phyloP scores from a whole-genome alignment of 805 yeast genomes.

The Cyberlindnera xishuangbannaensis region DNA sequence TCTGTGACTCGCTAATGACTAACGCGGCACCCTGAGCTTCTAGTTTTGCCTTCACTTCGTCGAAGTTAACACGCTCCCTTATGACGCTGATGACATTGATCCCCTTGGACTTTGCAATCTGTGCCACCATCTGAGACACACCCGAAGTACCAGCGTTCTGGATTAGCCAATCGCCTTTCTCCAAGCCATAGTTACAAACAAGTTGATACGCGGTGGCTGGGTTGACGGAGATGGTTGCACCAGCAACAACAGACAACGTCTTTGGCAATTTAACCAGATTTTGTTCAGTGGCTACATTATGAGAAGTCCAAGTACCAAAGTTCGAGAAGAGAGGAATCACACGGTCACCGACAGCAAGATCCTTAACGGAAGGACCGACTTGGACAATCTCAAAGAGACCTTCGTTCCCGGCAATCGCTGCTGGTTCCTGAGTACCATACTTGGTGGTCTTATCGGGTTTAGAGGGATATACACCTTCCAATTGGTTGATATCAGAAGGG shows the following conservation, averaged over 20 bases:
- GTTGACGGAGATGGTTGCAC: conserved; percentile 88
- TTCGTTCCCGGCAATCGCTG: conserved; percentile 91
- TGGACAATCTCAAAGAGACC: conserved; percentile 84
- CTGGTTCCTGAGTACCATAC: conserved; percentile 55
- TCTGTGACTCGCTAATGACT: conserved; percentile 87
- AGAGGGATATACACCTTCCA: conserved; percentile 81
- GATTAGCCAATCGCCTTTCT: conserved; percentile 73
- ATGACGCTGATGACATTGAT: conserved; percentile 81
- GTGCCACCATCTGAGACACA: conserved; percentile 89
- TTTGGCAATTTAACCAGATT: conserved; percentile 50
- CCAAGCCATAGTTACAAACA: conserved; percentile 55
- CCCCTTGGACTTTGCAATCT: conserved; percentile 74
- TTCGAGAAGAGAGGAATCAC: conserved; percentile 72
- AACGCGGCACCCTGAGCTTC: conserved; percentile 67
- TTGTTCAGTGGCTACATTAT: conserved; percentile 47
- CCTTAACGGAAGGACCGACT: conserved; percentile 48
- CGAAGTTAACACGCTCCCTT: conserved; percentile 77
- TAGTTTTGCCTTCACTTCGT: conserved; percentile 52
- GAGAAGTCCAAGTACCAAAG: conserved; percentile 93
- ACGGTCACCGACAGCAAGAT: conserved; percentile 73
- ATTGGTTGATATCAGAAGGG: conserved; percentile 85
- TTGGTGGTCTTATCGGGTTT: conserved; percentile 50
- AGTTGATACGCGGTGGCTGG: conserved; percentile 90
- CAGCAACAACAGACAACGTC: conserved; percentile 51
- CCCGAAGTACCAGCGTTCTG: conserved; percentile 97